Evolutionary conservation across 1,284 basidiomycete species (phyloP), one percentile per base, ranked within the genome.

Genomic region (Boletus hoseneyae): DNA sequence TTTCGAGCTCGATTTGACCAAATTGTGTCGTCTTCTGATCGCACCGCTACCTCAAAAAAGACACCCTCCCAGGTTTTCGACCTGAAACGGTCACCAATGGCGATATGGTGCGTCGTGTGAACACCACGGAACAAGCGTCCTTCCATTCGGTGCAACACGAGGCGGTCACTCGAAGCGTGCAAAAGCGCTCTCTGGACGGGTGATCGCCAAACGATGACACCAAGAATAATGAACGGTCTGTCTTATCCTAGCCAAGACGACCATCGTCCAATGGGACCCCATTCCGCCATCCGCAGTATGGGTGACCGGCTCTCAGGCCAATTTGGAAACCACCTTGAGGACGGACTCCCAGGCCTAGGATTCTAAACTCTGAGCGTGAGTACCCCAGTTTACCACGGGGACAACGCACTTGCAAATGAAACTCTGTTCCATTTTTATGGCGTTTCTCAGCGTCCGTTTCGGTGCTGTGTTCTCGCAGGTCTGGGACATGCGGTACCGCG

Each of bases 1-100:
- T 51, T 61, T 65, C 61, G 65, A 67, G 33, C 38, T 47, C 48
- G 41, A 45, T 64, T 62, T 67, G 33, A 64, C 65, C 65, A 62
- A 60, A 67, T 58, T n/a, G 48, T 45, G 39, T 35, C 32, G 47
- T 29, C 59, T 63, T 66, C 62, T 66, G 51, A 64, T 66, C 59
- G 21, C 21, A 21, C 21, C 3, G 5, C 5, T 5, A 21, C 21
- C 21, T 21, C 21, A 21, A 21, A 21, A 21, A 21, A 21, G 21
- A 21, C 5, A 21, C 21, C 21, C 21, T 21, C 21, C 3, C 21
- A 21, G 5, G 21, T 21, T 21, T 21, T 21, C 21, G 21, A 21
- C 21, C 21, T 21, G 21, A 21, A 21, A 21, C 21, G 3, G 21
- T 3, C 21, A 21, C 5, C 21, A 5, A 21, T 21, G 21, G n/a